Conservation (phyloP, 2,329 filamentous ascomycete genomes). For the Xylaria sp. region DNA sequence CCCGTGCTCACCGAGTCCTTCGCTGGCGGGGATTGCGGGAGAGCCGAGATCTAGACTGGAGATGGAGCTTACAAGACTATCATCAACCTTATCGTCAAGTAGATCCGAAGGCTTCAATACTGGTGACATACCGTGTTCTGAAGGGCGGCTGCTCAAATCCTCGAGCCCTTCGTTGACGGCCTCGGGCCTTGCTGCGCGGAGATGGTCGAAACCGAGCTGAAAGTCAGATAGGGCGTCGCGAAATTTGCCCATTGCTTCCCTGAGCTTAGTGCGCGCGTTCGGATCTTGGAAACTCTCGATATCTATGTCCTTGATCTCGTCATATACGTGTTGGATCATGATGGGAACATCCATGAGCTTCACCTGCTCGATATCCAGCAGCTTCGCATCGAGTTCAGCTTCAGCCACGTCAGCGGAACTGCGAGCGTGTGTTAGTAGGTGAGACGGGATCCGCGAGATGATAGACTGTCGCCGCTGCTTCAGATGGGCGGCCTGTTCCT, state of each 20-base stretch:
- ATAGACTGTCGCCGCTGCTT: background rate
- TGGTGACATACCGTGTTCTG: background rate
- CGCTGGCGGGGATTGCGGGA: background rate
- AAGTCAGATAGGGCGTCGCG: background rate
- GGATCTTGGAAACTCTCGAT: background rate
- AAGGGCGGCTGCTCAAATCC: background rate
- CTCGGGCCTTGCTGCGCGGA: background rate
- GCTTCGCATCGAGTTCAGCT: background rate
- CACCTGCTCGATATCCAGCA: constrained; percentile 18
- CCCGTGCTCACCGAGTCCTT: background rate
- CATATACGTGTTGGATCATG: background rate
- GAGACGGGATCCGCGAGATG: background rate
- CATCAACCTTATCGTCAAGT: background rate
- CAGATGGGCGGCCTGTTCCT: background rate
- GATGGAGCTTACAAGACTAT: background rate
- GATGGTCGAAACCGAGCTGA: background rate
- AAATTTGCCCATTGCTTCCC: background rate
- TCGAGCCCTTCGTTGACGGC: too few species aligned
- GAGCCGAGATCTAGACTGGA: background rate
- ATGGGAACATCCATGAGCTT: background rate
- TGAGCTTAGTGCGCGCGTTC: background rate
- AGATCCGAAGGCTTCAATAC: background rate
- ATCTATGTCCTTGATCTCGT: background rate
- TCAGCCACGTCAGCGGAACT: background rate
- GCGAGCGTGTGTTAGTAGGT: background rate